Evolutionary conservation across 108 stramenopile species (phyloP).

Genomic region (Cyclostephanos tholiformis): DNA sequence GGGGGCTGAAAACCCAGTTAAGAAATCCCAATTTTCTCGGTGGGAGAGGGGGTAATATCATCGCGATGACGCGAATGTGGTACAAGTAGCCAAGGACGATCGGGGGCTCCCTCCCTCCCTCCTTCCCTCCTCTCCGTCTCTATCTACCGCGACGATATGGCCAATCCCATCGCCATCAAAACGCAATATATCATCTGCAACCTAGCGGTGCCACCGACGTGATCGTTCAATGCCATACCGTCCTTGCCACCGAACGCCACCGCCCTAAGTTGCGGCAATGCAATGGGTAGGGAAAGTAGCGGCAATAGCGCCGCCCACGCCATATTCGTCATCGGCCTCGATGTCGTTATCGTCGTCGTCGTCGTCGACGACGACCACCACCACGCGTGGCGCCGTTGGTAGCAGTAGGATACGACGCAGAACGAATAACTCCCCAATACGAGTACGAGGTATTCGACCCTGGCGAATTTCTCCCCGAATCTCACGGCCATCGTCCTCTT

Average conservation of each 20-base stretch:
- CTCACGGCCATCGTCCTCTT: slow-evolving; percentile 85
- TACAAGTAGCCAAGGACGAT: no score
- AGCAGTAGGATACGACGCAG: slow-evolving; percentile 27
- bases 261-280: slow-evolving; percentile 59
- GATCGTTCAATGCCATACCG: slow-evolving; percentile 71
- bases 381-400: not conserved
- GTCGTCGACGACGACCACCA: slow-evolving; percentile 3
- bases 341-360: slow-evolving; percentile 2
- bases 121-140: not conserved
- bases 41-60: no score
- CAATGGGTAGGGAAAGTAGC: slow-evolving; percentile 63
- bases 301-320: slow-evolving; percentile 52
- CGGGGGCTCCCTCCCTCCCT: no score
- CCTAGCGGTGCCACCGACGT: slow-evolving; percentile 84
- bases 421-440: slow-evolving; percentile 50
- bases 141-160: slow-evolving; percentile 11
- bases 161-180: slow-evolving; percentile 47
- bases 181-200: slow-evolving; percentile 81
- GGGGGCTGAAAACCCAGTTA: no score
- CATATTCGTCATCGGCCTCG: not conserved
- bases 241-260: slow-evolving; percentile 67
- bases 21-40: no score
- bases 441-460: slow-evolving; percentile 60
- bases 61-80: no score
- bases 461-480: slow-evolving; percentile 73